Base-by-base conservation (phyloP, 495 filamentous ascomycete genomes). In the Penicillium herquei region DNA sequence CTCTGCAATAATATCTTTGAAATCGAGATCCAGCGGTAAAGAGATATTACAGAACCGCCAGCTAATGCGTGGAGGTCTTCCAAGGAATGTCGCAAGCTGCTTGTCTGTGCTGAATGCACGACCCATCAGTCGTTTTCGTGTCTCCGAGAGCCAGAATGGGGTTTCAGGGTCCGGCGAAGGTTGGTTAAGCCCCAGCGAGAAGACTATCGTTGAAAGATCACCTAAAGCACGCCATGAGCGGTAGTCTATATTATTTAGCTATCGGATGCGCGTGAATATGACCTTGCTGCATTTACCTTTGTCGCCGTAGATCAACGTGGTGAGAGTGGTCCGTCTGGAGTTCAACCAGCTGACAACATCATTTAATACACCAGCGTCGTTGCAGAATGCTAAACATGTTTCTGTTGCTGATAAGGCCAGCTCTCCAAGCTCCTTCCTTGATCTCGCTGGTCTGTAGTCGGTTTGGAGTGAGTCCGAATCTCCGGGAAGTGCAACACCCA, bases 1-100 rank as follows among this genome's bases (percentile, higher is more conserved):
- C 31, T 77, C 69, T 1, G 70, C 58, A 35, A 56, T 56, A 7
- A 56, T 14, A 9, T 56, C 53, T 8, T 18, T 17, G 11, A 46
- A 46, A 30, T 17, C 39, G 7, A 84, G 56, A 54, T 84, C 81
- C 0, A 84, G 62, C 0, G 81, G 80, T 12, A 77, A 55, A 3
- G 79, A 73, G 17, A 79, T 71, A 7, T 75, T 72, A 48, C 71
- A 75, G 55, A 78, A 83, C 2, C 70, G 67, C 16, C 68, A 65
- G 10, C 67, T 74, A 12, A 83, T 59, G 6, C 73, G 65, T 1
- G 80, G 79, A 0, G 80, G 80, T n/a, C 81, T 62, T 6, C 78
- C 81, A 2, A 76, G 57, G 31, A 80, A 77, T 0, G 75, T 73
- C 3, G 76, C 70, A 0, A 76, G 37, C 4, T 62, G 61, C 60